Conservation (phyloP, 495 filamentous ascomycete genomes). For the Penicillium alfredii region DNA sequence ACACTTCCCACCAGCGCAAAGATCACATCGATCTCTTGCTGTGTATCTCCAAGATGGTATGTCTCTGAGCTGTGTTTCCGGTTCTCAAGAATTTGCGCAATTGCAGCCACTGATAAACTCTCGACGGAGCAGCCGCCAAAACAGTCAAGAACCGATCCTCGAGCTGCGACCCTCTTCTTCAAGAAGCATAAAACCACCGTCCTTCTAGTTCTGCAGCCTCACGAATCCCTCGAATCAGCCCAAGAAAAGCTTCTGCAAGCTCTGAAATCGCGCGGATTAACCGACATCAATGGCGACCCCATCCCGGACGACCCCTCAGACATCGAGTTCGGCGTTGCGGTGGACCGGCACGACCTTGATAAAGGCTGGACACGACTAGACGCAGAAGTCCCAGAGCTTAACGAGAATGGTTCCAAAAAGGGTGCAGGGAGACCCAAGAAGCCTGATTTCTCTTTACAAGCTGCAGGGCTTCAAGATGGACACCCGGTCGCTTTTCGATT, state of each 20-base stretch:
- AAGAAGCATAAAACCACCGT: constrained; percentile 76
- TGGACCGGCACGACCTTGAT: constrained; percentile 49
- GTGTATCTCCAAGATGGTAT: constrained; percentile 15
- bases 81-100: neutral
- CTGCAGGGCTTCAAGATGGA: constrained; percentile 50
- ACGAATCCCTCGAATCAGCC: constrained; percentile 53
- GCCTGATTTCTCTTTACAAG: constrained; percentile 35
- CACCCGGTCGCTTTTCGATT: constrained; percentile 68
- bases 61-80: neutral
- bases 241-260: constrained; percentile 59
- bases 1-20: no score
- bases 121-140: constrained; percentile 10
- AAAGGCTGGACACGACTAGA: constrained; percentile 53
- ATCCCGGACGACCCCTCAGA: constrained; percentile 44
- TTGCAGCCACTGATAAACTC: no score
- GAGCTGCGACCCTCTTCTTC: constrained; percentile 62
- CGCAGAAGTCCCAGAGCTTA: constrained; percentile 27
- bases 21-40: no score
- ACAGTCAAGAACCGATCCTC: constrained; percentile 28
- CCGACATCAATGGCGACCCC: constrained; percentile 38
- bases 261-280: constrained; percentile 36
- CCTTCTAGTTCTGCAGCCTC: constrained; percentile 60
- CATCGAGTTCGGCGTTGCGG: constrained; percentile 49
- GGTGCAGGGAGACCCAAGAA: constrained; percentile 31
- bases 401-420: constrained; percentile 35